These are phyloP conservation scores for Sphaerosporella brunnea DNA, from an alignment of 495 filamentous ascomycete genomes.

Conservation along the genomic window DNA sequence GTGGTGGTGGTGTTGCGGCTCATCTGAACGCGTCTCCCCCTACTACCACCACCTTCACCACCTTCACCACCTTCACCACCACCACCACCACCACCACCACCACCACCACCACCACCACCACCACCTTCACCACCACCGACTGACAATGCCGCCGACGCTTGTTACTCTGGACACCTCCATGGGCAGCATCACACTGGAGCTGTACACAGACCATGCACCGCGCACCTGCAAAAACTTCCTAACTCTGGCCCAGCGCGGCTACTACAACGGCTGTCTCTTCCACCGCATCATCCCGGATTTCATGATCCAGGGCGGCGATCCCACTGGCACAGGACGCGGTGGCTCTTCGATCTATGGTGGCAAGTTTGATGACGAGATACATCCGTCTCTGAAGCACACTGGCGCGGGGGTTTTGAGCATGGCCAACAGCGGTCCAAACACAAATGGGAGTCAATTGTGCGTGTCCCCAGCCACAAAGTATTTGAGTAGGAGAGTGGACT, in stretches of 20 bases:
- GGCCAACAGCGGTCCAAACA: conserved; percentile 88
- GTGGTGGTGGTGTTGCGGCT: background rate
- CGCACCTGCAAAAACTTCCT: conserved; percentile 83
- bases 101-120: too few relatives aligned
- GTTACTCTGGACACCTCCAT: conserved; percentile 24
- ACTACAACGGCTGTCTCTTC: conserved; percentile 52
- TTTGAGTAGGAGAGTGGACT: too few relatives aligned
- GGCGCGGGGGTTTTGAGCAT: conserved; percentile 87
- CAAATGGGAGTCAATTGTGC: conserved; percentile 63
- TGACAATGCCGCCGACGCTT: conserved; percentile 4
- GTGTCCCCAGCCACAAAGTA: too few relatives aligned
- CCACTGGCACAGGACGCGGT: conserved; percentile 86
- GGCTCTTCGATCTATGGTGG: conserved; percentile 83
- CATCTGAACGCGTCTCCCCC: too few relatives aligned
- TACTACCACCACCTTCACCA: too few relatives aligned
- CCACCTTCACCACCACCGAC: background rate
- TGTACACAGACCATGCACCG: conserved; percentile 67
- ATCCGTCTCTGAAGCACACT: conserved; percentile 62
- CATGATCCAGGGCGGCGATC: conserved; percentile 94
- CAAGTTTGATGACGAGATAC: conserved; percentile 88
- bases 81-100: too few relatives aligned
- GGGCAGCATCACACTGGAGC: conserved; percentile 75
- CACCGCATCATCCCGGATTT: conserved; percentile 92
- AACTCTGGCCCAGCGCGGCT: conserved; percentile 58
- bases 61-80: too few relatives aligned